Percentiles rank a stretch among this genome's conserved stretches.
These are phyloP conservation scores for Penicillium malachiteum DNA, from an alignment of 495 filamentous ascomycete genomes.

Conservation along the genomic window DNA sequence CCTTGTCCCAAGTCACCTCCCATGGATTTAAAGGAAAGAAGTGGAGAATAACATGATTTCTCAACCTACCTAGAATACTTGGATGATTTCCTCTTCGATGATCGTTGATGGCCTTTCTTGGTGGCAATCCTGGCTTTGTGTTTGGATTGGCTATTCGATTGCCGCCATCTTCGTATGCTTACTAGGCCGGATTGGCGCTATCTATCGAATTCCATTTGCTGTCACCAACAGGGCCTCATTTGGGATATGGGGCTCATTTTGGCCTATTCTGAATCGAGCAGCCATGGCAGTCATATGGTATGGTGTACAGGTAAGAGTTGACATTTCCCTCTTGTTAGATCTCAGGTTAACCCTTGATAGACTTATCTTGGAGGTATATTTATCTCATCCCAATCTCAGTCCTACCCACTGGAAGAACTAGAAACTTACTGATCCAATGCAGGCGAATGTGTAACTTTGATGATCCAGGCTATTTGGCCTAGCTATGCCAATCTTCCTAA, in stretches of 20 bases:
- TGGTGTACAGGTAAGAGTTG: constrained; percentile 59
- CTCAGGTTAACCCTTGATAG: not conserved
- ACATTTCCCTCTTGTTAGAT: not conserved
- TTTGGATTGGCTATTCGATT: constrained; percentile 77
- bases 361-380: constrained; percentile 67
- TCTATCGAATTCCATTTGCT: constrained; percentile 82
- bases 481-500: constrained; percentile 62
- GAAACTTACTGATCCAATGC: not conserved
- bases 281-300: constrained; percentile 75
- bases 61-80: constrained; percentile 61
- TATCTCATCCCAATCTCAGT: no score
- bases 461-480: constrained; percentile 78
- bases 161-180: constrained; percentile 68
- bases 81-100: constrained; percentile 86
- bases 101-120: constrained; percentile 76
- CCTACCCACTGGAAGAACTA: not conserved
- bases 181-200: constrained; percentile 78
- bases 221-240: constrained; percentile 71
- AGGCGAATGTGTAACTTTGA: constrained; percentile 71
- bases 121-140: constrained; percentile 91
- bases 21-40: not conserved
- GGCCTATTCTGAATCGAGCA: constrained; percentile 84
- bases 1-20: no score
- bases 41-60: not conserved
- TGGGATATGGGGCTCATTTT: constrained; percentile 82